phyloP scores from a whole-genome alignment of 2,329 filamentous ascomycete genomes.

The Ophiostoma triangulosporum region DNA sequence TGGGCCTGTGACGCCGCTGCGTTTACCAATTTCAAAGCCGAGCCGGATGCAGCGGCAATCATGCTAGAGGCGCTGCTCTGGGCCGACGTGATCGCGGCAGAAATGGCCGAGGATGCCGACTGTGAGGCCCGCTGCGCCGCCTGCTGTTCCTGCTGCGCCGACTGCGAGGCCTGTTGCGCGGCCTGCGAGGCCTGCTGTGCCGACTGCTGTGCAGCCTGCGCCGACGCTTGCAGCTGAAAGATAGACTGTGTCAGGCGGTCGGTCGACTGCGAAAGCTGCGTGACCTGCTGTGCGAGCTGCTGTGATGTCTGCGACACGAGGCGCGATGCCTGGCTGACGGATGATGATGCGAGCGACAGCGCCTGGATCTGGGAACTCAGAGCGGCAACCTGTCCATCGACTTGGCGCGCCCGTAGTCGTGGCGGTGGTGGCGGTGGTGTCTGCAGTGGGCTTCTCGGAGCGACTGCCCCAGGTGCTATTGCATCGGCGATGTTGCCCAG shows the following conservation, averaged over 20 bases:
- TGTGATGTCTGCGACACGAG: constrained; percentile 21
- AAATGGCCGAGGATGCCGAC: constrained; percentile 18
- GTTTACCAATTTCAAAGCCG: constrained; percentile 11
- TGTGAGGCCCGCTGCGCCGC: constrained; percentile 17
- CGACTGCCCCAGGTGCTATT: not conserved
- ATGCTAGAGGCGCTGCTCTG: constrained; percentile 19
- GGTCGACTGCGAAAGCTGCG: constrained; percentile 19
- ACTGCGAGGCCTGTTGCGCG: constrained; percentile 19
- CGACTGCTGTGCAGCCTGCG: constrained; percentile 16
- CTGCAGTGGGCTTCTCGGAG: constrained; percentile 1
- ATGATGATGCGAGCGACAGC: constrained; percentile 19
- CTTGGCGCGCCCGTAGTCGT: constrained; percentile 11
- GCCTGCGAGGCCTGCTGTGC: constrained; percentile 14
- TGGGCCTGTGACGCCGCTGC: constrained; percentile 18
- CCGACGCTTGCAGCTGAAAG: constrained; percentile 15
- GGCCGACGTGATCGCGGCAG: constrained; percentile 11
- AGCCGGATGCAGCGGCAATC: constrained; percentile 13
- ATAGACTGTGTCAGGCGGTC: constrained; percentile 20
- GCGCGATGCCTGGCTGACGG: constrained; percentile 19
- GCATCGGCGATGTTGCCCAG: not conserved
- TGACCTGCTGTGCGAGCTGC: constrained; percentile 19
- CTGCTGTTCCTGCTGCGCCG: constrained; percentile 16
- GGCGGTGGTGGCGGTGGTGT: constrained; percentile 16
- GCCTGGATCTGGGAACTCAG: constrained; percentile 20
- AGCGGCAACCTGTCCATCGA: constrained; percentile 16